Evolutionary conservation across 371 early-diverging fungal species (phyloP).

Genomic region (Ordospora pajunii): DNA sequence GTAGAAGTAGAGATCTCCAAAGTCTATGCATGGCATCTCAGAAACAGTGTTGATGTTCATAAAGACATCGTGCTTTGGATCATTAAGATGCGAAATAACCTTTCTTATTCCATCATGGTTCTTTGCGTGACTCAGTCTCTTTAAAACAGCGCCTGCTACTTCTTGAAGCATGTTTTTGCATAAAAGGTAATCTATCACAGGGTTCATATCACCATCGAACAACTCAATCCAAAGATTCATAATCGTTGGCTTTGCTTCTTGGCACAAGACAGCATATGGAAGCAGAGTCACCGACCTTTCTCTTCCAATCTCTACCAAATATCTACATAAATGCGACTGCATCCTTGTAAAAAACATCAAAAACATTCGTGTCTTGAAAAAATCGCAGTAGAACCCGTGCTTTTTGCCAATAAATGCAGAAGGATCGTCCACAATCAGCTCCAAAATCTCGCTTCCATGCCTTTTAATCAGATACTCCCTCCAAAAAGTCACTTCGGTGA

Average conservation of each 20-base stretch:
- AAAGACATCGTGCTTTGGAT: not conserved
- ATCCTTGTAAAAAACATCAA: not conserved
- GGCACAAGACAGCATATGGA: not conserved
- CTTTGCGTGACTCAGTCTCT: not conserved
- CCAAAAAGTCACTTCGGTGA: not conserved
- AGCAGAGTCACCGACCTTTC: not conserved
- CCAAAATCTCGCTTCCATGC: not conserved
- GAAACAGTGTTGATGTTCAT: not conserved
- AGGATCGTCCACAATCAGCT: not conserved
- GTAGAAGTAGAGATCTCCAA: not conserved
- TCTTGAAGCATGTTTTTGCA: not conserved
- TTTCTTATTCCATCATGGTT: not conserved
- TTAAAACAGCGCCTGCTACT: not conserved
- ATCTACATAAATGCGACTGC: not conserved
- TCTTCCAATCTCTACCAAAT: not conserved
- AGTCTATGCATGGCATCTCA: not conserved
- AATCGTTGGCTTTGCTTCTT: not conserved
- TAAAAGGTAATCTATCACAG: not conserved
- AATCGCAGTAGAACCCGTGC: not conserved
- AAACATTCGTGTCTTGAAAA: conserved; percentile 15
- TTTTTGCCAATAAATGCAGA: not conserved
- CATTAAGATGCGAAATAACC: not conserved
- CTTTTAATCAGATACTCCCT: conserved; percentile 4
- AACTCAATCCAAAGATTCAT: not conserved
- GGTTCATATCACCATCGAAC: not conserved